Evolutionary conservation across 768 basidiomycete species (phyloP), one percentile per base, ranked within the genome.

Genomic region (Lactifluus volemus): DNA sequence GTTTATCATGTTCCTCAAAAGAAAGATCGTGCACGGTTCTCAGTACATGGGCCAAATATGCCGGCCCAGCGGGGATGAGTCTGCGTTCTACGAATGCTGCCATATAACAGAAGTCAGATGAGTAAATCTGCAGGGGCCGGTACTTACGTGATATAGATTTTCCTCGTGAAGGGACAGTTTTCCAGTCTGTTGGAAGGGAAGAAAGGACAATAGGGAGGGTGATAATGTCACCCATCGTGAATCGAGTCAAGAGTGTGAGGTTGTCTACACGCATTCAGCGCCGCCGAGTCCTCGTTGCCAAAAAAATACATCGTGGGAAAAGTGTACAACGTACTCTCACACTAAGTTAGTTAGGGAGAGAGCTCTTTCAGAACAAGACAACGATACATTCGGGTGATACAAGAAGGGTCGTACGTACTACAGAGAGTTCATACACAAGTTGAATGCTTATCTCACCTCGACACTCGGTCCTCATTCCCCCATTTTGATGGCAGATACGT

Each of bases 31-130:
- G 73, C 15, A 89, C 72, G 2, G 85, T 78, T 48, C 96, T 82
- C 55, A 84, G 84, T 30, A 92, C 84, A 64, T 94, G 85, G 44
- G 84, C 85, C 58, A 94, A 81, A 74, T 89, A 97, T 3, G 92
- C 92, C 25, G 87, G 83, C 32, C 97, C 97, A 34, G 88, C 90
- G 29, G 94, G 89, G 55, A 96, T 82, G 49, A 98, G 74, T 65
- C 71, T 79, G 41, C 81, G 75, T 49, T 76, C 72, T 42, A 75
- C 74, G 39, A 79, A 73, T 21, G 78, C 76, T 72, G 25, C 25
- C 25, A 25, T 25, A 67, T 41, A 51, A 60, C 10, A n/a, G 21
- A 9, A 21, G 38, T 61, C 34, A 57, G 51, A 49, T 34, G 21
- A 59, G 53, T 11, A 17, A 49, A 44, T 15, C 59, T 42, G 21